Conservation (phyloP, 2,329 filamentous ascomycete genomes). For the Aureobasidium pullulans region DNA sequence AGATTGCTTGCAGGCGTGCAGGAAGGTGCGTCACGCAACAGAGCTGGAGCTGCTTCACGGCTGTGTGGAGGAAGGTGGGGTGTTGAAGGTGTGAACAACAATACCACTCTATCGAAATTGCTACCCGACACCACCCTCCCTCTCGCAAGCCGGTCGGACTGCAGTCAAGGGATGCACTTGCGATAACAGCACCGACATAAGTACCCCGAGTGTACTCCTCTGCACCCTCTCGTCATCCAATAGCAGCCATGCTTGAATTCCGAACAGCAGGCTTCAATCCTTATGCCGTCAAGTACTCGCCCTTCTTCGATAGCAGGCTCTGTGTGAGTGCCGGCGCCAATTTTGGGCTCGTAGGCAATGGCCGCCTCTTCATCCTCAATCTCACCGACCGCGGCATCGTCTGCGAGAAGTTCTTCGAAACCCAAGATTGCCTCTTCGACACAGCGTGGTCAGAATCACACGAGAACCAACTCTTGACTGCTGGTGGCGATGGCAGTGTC, state of each 20-base stretch:
- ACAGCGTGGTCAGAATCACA: slow-evolving; percentile 92
- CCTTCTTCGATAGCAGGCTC: slow-evolving; percentile 91
- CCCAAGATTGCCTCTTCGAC: slow-evolving; percentile 94
- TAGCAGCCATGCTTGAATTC: slow-evolving; percentile 73
- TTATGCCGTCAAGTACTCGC: slow-evolving; percentile 96
- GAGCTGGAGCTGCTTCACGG: background rate
- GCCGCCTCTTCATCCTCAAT: slow-evolving; percentile 75
- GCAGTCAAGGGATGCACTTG: background rate
- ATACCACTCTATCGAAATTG: background rate
- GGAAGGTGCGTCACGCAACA: slow-evolving; percentile 1
- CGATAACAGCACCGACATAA: background rate
- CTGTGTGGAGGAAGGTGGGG: slow-evolving; percentile 3
- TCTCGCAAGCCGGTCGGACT: background rate
- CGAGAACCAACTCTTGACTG: slow-evolving; percentile 85
- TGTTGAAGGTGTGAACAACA: background rate
- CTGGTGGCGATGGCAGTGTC: slow-evolving; percentile 86
- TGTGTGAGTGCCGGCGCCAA: slow-evolving; percentile 88
- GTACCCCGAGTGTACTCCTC: background rate
- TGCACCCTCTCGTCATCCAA: background rate
- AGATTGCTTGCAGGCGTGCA: background rate
- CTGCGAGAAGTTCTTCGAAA: slow-evolving; percentile 86
- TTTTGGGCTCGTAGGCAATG: slow-evolving; percentile 95
- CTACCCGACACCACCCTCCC: background rate
- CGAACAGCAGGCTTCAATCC: slow-evolving; percentile 91
- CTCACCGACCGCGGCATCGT: slow-evolving; percentile 77